phyloP scores from a whole-genome alignment of 148 eudicot species.

The Rhododendron henanense region DNA sequence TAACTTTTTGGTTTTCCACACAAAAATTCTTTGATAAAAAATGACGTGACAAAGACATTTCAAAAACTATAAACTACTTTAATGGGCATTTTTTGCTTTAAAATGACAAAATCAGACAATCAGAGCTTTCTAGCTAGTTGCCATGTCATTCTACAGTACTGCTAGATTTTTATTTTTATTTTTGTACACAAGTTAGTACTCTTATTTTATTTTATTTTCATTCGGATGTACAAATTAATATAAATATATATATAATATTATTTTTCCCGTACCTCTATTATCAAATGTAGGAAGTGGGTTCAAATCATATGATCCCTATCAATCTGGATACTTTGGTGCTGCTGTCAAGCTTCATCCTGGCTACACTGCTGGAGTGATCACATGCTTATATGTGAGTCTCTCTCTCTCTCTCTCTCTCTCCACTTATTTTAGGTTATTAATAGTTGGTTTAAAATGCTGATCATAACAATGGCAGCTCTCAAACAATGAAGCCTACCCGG shows the following conservation, averaged over 20 bases:
- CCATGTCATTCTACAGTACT: neutral
- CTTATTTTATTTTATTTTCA: no score
- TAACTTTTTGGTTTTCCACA: neutral
- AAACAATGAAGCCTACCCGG: constrained; percentile 81
- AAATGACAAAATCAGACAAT: neutral
- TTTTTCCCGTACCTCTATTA: neutral
- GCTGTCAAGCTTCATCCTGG: constrained; percentile 84
- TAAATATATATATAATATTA: neutral
- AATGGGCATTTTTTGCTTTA: neutral
- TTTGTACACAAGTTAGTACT: neutral
- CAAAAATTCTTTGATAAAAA: neutral
- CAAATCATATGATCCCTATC: constrained; percentile 68
- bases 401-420: neutral
- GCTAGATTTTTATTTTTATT: neutral
- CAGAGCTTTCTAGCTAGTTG: neutral
- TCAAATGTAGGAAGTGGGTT: constrained; percentile 67
- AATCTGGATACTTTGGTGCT: constrained; percentile 87
- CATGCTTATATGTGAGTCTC: constrained; percentile 76
- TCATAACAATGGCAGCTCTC: constrained; percentile 54
- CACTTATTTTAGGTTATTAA: neutral
- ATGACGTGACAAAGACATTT: neutral
- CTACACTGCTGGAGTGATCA: constrained; percentile 94
- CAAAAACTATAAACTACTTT: neutral
- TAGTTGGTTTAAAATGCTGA: neutral
- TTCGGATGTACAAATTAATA: neutral